A percentile compares a stretch with the other conserved stretches of the same genome.
Conservation (phyloP, 2,329 filamentous ascomycete genomes). For the Keithomyces neogunnii region DNA sequence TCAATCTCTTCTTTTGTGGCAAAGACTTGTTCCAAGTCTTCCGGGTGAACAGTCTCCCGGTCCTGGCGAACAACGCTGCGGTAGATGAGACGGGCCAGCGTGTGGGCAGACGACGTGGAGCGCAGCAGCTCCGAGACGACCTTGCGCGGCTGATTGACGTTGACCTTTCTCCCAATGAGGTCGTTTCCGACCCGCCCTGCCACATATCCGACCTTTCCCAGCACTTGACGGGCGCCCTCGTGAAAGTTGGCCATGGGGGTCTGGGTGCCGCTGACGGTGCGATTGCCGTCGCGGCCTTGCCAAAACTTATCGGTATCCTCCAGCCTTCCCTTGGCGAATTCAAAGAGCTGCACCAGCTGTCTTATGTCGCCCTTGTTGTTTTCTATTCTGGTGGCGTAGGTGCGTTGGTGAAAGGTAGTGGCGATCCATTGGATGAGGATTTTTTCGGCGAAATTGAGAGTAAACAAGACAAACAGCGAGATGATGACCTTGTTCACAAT, state of each 20-base stretch:
- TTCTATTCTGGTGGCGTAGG: conserved; percentile 84
- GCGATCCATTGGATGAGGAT: conserved; percentile 92
- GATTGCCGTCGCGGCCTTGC: conserved; percentile 24
- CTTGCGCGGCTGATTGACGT: conserved; percentile 72
- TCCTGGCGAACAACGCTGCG: conserved; percentile 72
- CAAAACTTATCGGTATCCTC: conserved; percentile 43
- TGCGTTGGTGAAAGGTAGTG: conserved; percentile 83
- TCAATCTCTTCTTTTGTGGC: conserved; percentile 78
- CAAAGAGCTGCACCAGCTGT: conserved; percentile 45
- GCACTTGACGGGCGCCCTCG: conserved; percentile 64
- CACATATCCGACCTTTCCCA: conserved; percentile 75
- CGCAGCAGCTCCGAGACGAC: conserved; percentile 72
- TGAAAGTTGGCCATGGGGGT: conserved; percentile 70
- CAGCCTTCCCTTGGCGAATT: conserved; percentile 71
- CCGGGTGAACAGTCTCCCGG: conserved; percentile 66
- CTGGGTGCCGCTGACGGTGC: conserved; percentile 49
- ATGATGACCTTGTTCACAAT: conserved; percentile 81
- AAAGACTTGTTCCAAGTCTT: conserved; percentile 74
- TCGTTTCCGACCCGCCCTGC: conserved; percentile 83
- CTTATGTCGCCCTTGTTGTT: conserved; percentile 85
- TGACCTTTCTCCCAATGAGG: conserved; percentile 70
- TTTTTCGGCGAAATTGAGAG: conserved; percentile 83
- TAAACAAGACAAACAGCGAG: conserved; percentile 68
- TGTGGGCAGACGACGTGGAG: conserved; percentile 66
- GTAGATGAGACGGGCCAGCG: conserved; percentile 80